Base-by-base conservation (phyloP, 257 asterid genomes). In the Cruciata laevipes region DNA sequence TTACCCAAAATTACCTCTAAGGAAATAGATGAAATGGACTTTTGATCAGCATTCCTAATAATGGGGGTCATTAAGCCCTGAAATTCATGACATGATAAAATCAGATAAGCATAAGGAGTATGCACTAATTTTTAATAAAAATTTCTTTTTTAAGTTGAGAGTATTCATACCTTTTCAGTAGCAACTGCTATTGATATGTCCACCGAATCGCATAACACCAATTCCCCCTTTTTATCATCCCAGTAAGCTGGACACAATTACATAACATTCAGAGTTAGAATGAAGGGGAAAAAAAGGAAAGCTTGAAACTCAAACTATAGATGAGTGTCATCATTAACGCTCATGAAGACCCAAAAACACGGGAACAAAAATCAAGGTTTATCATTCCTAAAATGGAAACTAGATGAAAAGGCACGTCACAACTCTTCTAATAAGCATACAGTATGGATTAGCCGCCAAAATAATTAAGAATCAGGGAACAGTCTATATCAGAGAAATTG, bases 61-160 rank as follows among this genome's bases (percentile, higher is more conserved):
- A 94, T 89, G 69, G 98, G 99, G 69, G 99, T 91, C 98, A 94
- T 94, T 87, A 94, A 79, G 35, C 99, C 98, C 99, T 94, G 87
- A 68, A 67, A 74, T 61, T 64, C 35, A 78, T 44, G 76, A 13
- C 40, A 66, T 27, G 52, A 69, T 35, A 69, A 35, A 74, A 71
- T 74, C 38, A 72, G 74, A 70, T 61, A 71, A 52, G 66, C 67
- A 58, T 52, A 70, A 49, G 66, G 57, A 53, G 49, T 56, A 37
- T 63, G 53, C 38, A 52, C 66, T 66, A 4, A 63, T 35, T 35
- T 35, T 35, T 7, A 7, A 6, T 35, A n/a, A n/a, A n/a, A n/a
- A n/a, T n/a, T n/a, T 35, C 7, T 35, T 35, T 35, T 35, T 35
- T 44, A 0, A 69, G 63, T 69, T 79, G 68, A 25, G 70, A 65